Percentiles rank a stretch among this genome's conserved stretches.
Conservation (phyloP, 2,329 filamentous ascomycete species). For the Trichoderma afroharzianum region DNA sequence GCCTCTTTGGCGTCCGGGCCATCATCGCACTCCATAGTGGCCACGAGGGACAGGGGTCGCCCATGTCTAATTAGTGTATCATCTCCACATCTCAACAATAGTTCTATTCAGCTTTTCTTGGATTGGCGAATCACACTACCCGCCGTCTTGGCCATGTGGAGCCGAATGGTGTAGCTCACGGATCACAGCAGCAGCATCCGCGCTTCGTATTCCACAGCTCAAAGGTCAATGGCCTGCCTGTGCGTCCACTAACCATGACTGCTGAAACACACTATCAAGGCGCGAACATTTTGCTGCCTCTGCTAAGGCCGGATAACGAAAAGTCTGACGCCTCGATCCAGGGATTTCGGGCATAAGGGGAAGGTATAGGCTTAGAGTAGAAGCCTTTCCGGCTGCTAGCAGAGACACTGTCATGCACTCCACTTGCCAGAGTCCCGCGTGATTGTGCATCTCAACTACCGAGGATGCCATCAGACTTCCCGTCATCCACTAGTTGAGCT, state of each 20-base stretch:
- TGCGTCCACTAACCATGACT: background rate
- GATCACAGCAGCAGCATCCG: background rate
- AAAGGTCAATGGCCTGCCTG: background rate
- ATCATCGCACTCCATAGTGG: background rate
- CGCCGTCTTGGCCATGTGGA: background rate
- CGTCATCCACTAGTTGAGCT: background rate
- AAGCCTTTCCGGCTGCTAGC: background rate
- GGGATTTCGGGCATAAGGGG: conserved; percentile 1
- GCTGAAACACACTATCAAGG: conserved; percentile 10
- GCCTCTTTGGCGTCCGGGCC: background rate
- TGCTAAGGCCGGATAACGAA: background rate
- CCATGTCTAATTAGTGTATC: background rate
- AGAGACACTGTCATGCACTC: background rate
- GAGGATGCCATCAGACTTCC: background rate
- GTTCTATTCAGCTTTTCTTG: conserved; percentile 5
- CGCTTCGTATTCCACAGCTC: background rate
- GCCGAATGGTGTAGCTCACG: background rate
- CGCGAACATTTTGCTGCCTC: background rate
- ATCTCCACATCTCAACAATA: conserved; percentile 1
- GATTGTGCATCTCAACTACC: background rate
- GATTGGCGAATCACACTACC: background rate
- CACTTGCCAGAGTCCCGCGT: background rate
- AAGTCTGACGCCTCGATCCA: conserved; percentile 9
- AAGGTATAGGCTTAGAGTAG: background rate
- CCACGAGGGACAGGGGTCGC: conserved; percentile 7